Evolutionary conservation across 2,329 filamentous ascomycete genomes (phyloP), one percentile per base, ranked within the genome.

Genomic region (Phyllosticta citriasiana): DNA sequence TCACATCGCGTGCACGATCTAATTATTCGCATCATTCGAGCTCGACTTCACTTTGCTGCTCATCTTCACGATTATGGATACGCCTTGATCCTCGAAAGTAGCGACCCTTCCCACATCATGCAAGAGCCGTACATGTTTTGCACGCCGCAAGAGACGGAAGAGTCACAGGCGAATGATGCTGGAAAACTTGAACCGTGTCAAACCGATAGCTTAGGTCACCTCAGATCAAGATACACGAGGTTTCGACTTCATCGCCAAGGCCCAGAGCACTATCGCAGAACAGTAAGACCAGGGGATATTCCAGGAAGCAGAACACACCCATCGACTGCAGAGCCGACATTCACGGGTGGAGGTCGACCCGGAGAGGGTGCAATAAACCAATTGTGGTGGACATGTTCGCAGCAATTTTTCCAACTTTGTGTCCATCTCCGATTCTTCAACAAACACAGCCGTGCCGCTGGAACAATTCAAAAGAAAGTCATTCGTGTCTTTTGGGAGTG

Each of bases 41-140:
- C 81, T 56, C 85, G 88, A 35, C 78, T 91, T 1, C 74, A 86
- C 55, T 72, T 80, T 22, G 83, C 84, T 22, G 80, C 84, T 4
- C 75, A 81, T 2, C 74, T 87, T 7, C 55, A 61, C 19, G 60
- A 61, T 12, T 74, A 80, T 47, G 81, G 84, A 47, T 83, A 89
- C 68, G 82, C 85, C 59, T 74, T 94, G 50, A 83, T 92, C 47
- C 82, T 95, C 52, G 88, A 93, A 75, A 90, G 88, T 71, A 92
- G 88, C 69, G 88, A 88, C 65, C 89, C 89, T 0, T 84, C 82
- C 25, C 87, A 86, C 71, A 78, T 88, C 57, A 85, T 82, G 4
- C 27, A 30, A 30, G 86, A 88, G 22, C 87, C 88, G 0, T 85
- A 85, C 60, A 79, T 91, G 12, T 81, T 82, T 69, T 92, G 89